Evolutionary conservation across 768 basidiomycete genomes (phyloP).

Genomic region (Dendrothele bispora): DNA sequence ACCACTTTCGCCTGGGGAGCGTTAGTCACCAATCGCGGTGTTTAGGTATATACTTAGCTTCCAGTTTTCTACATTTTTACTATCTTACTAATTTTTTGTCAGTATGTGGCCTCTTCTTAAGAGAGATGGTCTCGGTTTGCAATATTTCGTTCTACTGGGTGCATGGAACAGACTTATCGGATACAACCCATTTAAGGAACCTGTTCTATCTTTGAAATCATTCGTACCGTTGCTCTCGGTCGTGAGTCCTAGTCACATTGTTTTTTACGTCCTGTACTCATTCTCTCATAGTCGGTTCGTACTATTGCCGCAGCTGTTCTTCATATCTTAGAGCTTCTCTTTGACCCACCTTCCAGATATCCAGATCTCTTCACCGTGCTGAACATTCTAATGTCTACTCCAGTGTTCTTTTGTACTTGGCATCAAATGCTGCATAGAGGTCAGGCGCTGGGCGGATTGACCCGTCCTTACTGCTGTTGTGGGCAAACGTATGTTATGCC

Average conservation of each 20-base stretch:
- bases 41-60: conserved; percentile 77
- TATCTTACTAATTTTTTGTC: too few species aligned
- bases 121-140: conserved; percentile 72
- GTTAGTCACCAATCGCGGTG: conserved; percentile 79
- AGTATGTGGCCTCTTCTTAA: conserved; percentile 94
- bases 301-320: conserved; percentile 47
- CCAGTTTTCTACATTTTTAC: background rate
- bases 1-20: conserved; percentile 68
- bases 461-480: too few species aligned
- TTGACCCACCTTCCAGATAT: conserved; percentile 70
- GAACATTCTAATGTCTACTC: conserved; percentile 80
- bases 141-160: conserved; percentile 65
- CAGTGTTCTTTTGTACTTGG: conserved; percentile 82
- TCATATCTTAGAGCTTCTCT: conserved; percentile 62
- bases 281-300: conserved; percentile 50
- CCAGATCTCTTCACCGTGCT: conserved; percentile 86
- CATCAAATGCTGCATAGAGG: conserved; percentile 76
- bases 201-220: conserved; percentile 27
- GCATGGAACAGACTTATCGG: conserved; percentile 88
- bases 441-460: too few species aligned
- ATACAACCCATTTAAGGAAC: conserved; percentile 60
- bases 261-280: conserved; percentile 7
- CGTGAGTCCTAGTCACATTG: conserved; percentile 33
- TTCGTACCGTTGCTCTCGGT: conserved; percentile 55
- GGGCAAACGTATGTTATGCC: too few species aligned